Conservation (phyloP, 345 rosid genomes). For the Lepidium africanum region DNA sequence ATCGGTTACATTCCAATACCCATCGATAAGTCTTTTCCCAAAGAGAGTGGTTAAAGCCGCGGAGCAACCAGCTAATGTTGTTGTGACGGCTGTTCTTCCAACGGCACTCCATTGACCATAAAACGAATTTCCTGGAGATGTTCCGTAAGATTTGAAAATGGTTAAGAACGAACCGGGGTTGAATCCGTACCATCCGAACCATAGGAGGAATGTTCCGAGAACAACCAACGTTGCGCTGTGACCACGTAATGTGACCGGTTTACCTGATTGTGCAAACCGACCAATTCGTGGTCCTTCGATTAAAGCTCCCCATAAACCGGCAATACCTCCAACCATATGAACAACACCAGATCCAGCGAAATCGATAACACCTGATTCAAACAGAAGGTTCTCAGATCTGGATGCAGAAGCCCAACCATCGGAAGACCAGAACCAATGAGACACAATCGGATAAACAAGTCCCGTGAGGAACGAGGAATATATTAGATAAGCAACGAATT, state of each 20-base stretch:
- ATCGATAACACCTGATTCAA: slow-evolving; percentile 31
- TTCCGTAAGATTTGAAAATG: slow-evolving; percentile 23
- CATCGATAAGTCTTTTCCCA: slow-evolving; percentile 22
- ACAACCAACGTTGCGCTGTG: slow-evolving; percentile 40
- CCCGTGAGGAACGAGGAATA: slow-evolving; percentile 63
- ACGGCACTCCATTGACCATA: slow-evolving; percentile 44
- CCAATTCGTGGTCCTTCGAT: slow-evolving; percentile 41
- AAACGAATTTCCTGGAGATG: neutral
- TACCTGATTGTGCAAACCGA: slow-evolving; percentile 20
- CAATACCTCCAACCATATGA: slow-evolving; percentile 38
- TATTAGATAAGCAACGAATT: slow-evolving; percentile 55
- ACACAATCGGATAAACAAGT: slow-evolving; percentile 51
- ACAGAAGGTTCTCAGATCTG: slow-evolving; percentile 20
- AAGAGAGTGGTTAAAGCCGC: slow-evolving; percentile 40
- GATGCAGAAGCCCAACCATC: slow-evolving; percentile 63
- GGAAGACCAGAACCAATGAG: slow-evolving; percentile 60
- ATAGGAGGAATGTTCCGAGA: slow-evolving; percentile 34
- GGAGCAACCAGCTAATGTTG: slow-evolving; percentile 36
- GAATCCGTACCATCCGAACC: slow-evolving; percentile 44
- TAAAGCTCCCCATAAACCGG: slow-evolving; percentile 41
- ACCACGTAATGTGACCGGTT: slow-evolving; percentile 24
- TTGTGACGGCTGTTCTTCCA: slow-evolving; percentile 41
- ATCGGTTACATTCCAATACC: slow-evolving; percentile 37
- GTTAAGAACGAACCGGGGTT: slow-evolving; percentile 41
- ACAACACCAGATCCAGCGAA: slow-evolving; percentile 48